Percentiles rank a stretch among this genome's conserved stretches.
Conservation (phyloP, 106 monocot species). For the Hemerocallis citrina region DNA sequence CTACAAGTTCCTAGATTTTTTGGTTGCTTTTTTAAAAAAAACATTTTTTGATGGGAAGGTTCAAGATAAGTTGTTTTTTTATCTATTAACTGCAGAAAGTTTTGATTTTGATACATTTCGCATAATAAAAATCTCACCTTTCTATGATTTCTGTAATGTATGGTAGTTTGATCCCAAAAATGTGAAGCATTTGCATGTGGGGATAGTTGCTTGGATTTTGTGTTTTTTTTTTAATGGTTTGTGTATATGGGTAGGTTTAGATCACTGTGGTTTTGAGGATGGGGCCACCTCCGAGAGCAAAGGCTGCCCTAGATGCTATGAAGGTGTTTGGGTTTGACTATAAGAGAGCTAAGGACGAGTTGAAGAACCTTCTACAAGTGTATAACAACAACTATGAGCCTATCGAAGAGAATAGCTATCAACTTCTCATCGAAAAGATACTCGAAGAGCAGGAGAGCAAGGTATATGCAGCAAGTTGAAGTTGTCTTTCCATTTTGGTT, state of each 20-base stretch:
- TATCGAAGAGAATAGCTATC: slow-evolving; percentile 57
- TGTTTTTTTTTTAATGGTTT: no score
- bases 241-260: background rate
- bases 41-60: no score
- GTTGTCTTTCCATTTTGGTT: background rate
- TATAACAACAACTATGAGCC: slow-evolving; percentile 47
- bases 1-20: no score
- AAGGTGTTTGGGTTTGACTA: slow-evolving; percentile 25
- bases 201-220: no score
- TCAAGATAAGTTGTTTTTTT: no score
- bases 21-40: no score
- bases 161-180: no score
- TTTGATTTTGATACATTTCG: no score
- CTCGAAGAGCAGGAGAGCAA: slow-evolving; percentile 23
- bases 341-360: slow-evolving; percentile 19
- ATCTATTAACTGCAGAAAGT: no score
- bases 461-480: background rate
- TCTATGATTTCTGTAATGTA: no score
- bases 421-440: slow-evolving; percentile 40
- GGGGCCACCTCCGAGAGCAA: slow-evolving; percentile 8
- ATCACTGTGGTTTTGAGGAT: background rate
- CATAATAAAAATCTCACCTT: no score
- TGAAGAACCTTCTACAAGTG: slow-evolving; percentile 29
- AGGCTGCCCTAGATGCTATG: slow-evolving; percentile 43
- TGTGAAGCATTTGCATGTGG: no score